Base-by-base conservation (phyloP, 495 filamentous ascomycete genomes). In the Aspergillus affinis region DNA sequence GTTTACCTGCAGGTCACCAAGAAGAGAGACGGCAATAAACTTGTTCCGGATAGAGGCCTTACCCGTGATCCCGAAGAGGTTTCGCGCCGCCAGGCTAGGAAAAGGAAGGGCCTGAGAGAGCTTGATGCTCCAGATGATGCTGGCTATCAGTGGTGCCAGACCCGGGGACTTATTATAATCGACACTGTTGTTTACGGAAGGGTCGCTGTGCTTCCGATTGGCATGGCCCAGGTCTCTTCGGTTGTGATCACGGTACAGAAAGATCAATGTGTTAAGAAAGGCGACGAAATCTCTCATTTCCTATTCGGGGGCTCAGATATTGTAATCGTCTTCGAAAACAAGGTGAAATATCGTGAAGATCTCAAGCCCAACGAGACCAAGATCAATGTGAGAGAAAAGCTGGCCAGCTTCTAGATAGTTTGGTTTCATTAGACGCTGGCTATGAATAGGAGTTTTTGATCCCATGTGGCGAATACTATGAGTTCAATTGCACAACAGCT, bases 281-380 rank as follows among this genome's bases (percentile, higher is more conserved):
- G 70, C 7, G 46, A 70, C 0, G 68, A 73, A 48, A 62, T 74
- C 57, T 65, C 66, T 10, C 63, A 68, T 47, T 74, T 74, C 63
- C 51, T 65, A 55, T 73, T 73, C 51, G 72, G 72, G n/a, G 70
- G 70, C 21, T 71, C 68, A 6, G 72, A 74, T 61, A 63, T 71
- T 19, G 59, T 74, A 53, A 49, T 61, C 18, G 64, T 73, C 1
- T 69, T 72, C 59, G 20, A 66, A 58, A 29, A 23, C 45, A 48
- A 48, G 46, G 46, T 32, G 29, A 3, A 32, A 6, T 32, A 32
- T 32, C 29, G 29, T 8, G 6, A 7, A 2, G 29, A 32, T 32
- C 29, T 32, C 10, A 6, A 4, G 2, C 3, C 10, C 3, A 32
- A 32, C 10, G 6, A 32, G 8, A 32, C 6, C 7, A 32, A 32